Conservation (phyloP, 495 filamentous ascomycete species). For the Talaromyces liani region DNA sequence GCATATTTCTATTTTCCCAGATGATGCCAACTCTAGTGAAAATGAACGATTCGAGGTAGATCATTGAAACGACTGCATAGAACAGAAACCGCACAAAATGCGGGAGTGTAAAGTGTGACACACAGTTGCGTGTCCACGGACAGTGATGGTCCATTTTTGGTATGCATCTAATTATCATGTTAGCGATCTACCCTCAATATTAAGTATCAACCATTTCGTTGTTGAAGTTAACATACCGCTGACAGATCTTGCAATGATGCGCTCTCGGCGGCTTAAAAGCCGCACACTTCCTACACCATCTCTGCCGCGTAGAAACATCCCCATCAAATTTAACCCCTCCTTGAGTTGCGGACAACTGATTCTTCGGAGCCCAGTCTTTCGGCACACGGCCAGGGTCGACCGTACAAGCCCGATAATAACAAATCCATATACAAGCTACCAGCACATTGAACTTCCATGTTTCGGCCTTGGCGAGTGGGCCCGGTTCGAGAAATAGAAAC, state of each 20-base stretch:
- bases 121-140: constrained; percentile 91
- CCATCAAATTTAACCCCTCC: constrained; percentile 18
- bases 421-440: constrained; percentile 66
- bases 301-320: constrained; percentile 21
- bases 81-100: constrained; percentile 85
- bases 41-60: constrained; percentile 51
- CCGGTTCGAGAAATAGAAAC: constrained; percentile 66
- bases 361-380: constrained; percentile 17
- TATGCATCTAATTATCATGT: constrained; percentile 55
- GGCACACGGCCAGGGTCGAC: constrained; percentile 63
- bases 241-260: constrained; percentile 88
- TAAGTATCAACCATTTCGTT: not conserved
- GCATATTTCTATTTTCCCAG: constrained; percentile 60
- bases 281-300: constrained; percentile 86
- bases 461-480: constrained; percentile 54
- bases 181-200: not conserved
- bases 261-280: constrained; percentile 76
- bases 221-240: constrained; percentile 36
- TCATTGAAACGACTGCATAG: constrained; percentile 65
- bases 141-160: constrained; percentile 99
- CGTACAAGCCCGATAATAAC: constrained; percentile 68
- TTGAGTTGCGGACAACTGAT: constrained; percentile 2
- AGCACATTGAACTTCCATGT: constrained; percentile 65
- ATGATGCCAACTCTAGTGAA: constrained; percentile 52
- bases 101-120: constrained; percentile 82